A percentile compares a stretch with the other conserved stretches of the same genome.
Evolutionary conservation across 2,329 filamentous ascomycete species (phyloP).

Genomic region (Aureobasidium melanogenum): DNA sequence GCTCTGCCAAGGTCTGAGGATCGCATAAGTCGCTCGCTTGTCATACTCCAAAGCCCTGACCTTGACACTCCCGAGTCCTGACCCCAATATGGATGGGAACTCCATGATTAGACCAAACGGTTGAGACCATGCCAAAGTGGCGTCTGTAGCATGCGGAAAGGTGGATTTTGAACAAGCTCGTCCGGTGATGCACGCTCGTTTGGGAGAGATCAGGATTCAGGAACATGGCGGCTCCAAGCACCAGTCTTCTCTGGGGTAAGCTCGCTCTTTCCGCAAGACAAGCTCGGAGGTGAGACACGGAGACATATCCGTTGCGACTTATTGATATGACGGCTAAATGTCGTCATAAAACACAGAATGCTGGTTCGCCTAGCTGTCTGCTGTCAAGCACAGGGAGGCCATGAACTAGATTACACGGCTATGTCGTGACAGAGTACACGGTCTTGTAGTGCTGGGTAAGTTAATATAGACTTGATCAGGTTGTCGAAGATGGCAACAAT

Average conservation of each 20-base stretch:
- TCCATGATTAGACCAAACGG: not conserved
- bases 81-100: not conserved
- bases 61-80: not conserved
- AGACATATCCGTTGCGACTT: not conserved
- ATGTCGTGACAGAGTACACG: not conserved
- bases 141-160: not conserved
- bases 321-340: not conserved
- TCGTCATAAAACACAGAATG: not conserved
- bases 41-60: not conserved
- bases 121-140: not conserved
- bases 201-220: not conserved
- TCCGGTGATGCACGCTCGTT: not conserved
- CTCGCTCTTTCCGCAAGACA: not conserved
- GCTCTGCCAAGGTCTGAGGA: not conserved
- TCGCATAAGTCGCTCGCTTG: not conserved
- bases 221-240: not conserved
- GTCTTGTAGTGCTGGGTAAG: too few species aligned
- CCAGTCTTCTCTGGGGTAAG: not conserved
- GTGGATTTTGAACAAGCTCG: not conserved
- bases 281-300: slow-evolving; percentile 6
- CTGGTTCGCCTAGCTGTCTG: not conserved
- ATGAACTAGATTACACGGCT: not conserved
- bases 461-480: not conserved
- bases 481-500: not conserved
- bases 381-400: not conserved